Conservation (phyloP, 2,329 filamentous ascomycete genomes). For the Aspergillus sp. region DNA sequence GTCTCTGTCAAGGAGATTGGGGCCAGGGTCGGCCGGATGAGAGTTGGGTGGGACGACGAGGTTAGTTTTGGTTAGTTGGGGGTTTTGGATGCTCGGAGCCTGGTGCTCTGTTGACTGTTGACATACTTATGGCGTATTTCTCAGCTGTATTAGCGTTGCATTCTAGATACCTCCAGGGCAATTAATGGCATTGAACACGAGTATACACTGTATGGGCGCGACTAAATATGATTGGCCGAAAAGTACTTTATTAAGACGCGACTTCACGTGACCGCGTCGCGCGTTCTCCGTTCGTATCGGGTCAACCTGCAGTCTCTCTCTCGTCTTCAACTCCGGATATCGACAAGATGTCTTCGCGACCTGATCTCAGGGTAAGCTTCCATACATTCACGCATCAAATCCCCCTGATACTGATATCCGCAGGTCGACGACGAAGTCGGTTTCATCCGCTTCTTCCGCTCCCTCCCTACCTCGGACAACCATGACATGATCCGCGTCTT, state of each 20-base stretch:
- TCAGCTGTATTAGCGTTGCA: conserved; percentile 12
- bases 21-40: conserved; percentile 21
- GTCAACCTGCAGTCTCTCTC: conserved; percentile 5
- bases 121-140: neutral
- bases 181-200: too few species aligned
- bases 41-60: conserved; percentile 17
- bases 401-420: conserved; percentile 4
- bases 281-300: too few species aligned
- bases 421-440: conserved; percentile 93
- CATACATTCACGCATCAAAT: neutral
- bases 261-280: neutral
- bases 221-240: too few species aligned
- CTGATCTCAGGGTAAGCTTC: conserved; percentile 56
- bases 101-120: neutral
- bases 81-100: neutral
- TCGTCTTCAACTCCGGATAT: conserved; percentile 7
- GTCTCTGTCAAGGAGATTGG: conserved; percentile 28
- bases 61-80: conserved; percentile 6
- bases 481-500: conserved; percentile 71
- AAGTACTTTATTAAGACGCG: too few species aligned
- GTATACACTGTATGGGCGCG: too few species aligned
- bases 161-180: conserved; percentile 5
- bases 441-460: conserved; percentile 94
- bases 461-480: conserved; percentile 59
- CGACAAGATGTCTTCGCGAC: conserved; percentile 57